Base-by-base conservation (phyloP, 2,329 filamentous ascomycete genomes). In the Paecilomyces niveus region DNA sequence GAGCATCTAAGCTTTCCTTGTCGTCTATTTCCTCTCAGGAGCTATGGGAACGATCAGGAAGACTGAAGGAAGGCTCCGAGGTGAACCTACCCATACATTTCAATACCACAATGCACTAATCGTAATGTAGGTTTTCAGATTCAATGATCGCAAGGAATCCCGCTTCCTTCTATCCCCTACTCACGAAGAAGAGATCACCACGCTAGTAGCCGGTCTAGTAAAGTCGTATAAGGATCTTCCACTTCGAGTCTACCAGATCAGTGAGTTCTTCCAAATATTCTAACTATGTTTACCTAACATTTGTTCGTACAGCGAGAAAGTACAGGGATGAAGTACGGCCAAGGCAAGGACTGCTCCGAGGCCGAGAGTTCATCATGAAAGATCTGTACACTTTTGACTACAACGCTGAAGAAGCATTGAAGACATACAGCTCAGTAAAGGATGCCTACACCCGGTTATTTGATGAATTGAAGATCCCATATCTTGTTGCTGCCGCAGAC, bases 331-430 rank as follows among this genome's bases (percentile, higher is more conserved):
- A 99, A 74, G 83, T 88, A 58, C 84, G 94, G 26, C 94, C 94
- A 21, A 85, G 94, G 32, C 90, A 96, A 66, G 94, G 94, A 11
- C 80, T 99, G 1, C 79, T 99, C 8, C 86, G 94, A 9, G 89
- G 90, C 0, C 86, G 92, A 61, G 94, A 99, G 69, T 99, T 99
- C 67, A 77, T 91, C 65, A 99, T 99, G 94, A 99, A 99, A 74
- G 94, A 99, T 72, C 82, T 99, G 0, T 99, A 99, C 72, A 97
- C 92, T 0, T 99, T 99, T 69, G 94, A 99, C 69, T 77, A 81
- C 35, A 87, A 82, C 3, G 71, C 80, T 0, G 76, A 83, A 26
- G 77, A 83, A n/a, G 93, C 93, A 1, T 78, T 92, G n/a, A 76
- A 83, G 54, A 96, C 93, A 0, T 99, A 99, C 65, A 75, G 84